Conservation (phyloP, 805 yeast genomes). For the Cyberlindnera subsufficiens region DNA sequence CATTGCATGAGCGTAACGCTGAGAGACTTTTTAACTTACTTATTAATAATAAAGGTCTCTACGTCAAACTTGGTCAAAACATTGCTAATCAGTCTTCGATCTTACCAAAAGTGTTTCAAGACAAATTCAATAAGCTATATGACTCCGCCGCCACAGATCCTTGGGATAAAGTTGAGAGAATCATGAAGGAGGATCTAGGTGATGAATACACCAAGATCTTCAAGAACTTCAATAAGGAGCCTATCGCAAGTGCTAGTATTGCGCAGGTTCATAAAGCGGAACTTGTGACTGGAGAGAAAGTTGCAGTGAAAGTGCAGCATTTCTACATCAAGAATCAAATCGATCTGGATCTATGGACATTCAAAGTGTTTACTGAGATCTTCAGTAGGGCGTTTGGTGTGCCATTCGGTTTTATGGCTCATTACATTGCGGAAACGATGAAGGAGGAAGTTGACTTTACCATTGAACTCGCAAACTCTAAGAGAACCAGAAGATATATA, state of each 20-base stretch:
- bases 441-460: slow-evolving; percentile 56
- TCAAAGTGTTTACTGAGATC: slow-evolving; percentile 41
- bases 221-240: slow-evolving; percentile 41
- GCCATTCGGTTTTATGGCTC: slow-evolving; percentile 52
- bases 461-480: slow-evolving; percentile 50
- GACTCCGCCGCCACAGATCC: slow-evolving; percentile 62
- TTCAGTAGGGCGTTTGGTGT: slow-evolving; percentile 57
- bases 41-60: slow-evolving; percentile 49
- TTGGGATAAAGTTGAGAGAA: slow-evolving; percentile 40
- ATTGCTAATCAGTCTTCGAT: slow-evolving; percentile 69
- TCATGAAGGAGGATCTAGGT: slow-evolving; percentile 38
- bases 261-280: slow-evolving; percentile 63
- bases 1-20: slow-evolving; percentile 56
- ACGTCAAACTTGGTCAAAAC: slow-evolving; percentile 75
- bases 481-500: slow-evolving; percentile 32
- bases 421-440: slow-evolving; percentile 52
- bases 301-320: slow-evolving; percentile 67
- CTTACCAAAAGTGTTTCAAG: slow-evolving; percentile 61
- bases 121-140: slow-evolving; percentile 49
- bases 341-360: slow-evolving; percentile 54
- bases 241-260: slow-evolving; percentile 71
- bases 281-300: slow-evolving; percentile 41
- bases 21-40: slow-evolving; percentile 41
- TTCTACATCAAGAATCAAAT: slow-evolving; percentile 56
- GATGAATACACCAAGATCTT: slow-evolving; percentile 34